A percentile compares a stretch with the other conserved stretches of the same genome.
Evolutionary conservation across 2,329 filamentous ascomycete species (phyloP).

Genomic region (Cercospora sp.): DNA sequence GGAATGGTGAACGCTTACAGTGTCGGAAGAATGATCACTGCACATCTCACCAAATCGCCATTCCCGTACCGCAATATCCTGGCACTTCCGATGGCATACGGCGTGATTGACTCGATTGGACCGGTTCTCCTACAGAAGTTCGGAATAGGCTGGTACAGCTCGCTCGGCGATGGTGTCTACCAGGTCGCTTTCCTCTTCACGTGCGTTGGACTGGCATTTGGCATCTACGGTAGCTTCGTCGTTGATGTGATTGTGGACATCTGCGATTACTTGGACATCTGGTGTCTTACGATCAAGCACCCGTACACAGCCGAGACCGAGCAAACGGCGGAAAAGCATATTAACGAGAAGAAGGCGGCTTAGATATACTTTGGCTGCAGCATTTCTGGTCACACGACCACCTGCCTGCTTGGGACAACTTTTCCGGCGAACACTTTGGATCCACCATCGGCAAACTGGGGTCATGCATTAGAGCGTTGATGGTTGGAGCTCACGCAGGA

Average conservation of each 20-base stretch:
- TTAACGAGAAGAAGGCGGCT: slow-evolving; percentile 25
- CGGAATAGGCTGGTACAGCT: slow-evolving; percentile 70
- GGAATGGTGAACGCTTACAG: slow-evolving; percentile 86
- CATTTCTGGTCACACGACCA: slow-evolving; percentile 12
- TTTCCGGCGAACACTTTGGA: slow-evolving; percentile 6
- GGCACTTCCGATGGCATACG: slow-evolving; percentile 72
- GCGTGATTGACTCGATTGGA: slow-evolving; percentile 77
- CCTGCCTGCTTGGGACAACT: slow-evolving; percentile 7
- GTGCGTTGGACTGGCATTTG: slow-evolving; percentile 79
- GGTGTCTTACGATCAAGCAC: slow-evolving; percentile 97
- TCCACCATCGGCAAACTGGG: not conserved
- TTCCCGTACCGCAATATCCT: slow-evolving; percentile 93
- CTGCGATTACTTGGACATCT: slow-evolving; percentile 97
- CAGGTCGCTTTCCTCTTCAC: slow-evolving; percentile 89
- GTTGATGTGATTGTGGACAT: slow-evolving; percentile 97
- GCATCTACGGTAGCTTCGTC: slow-evolving; percentile 96
- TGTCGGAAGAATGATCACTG: slow-evolving; percentile 92
- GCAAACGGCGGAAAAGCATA: slow-evolving; percentile 24
- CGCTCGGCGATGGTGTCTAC: slow-evolving; percentile 69
- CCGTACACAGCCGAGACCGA: slow-evolving; percentile 45
- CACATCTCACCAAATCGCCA: slow-evolving; percentile 80
- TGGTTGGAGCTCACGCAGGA: slow-evolving; percentile 3
- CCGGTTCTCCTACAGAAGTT: slow-evolving; percentile 58
- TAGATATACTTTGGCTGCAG: not conserved
- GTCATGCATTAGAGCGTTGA: not conserved